Percentiles rank a stretch among this genome's conserved stretches.
Conservation (phyloP, 2,329 filamentous ascomycete genomes). For the Fusarium sp. region DNA sequence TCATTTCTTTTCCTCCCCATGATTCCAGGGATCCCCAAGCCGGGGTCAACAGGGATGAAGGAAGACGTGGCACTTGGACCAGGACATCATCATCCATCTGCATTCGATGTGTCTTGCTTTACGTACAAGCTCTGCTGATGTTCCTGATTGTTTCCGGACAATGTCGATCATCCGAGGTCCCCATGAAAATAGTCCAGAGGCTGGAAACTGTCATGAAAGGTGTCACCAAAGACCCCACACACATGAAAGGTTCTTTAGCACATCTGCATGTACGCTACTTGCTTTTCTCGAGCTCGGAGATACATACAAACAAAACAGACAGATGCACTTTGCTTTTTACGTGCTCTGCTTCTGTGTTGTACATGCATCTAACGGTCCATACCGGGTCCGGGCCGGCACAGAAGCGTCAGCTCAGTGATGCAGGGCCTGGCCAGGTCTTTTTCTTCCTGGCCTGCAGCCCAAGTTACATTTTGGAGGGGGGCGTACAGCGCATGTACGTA, state of each 20-base stretch:
- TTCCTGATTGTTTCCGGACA: not conserved
- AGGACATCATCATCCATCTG: not conserved
- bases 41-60: constrained; percentile 15
- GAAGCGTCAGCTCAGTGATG: constrained; percentile 14
- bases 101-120: constrained; percentile 16
- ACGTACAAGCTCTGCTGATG: constrained; percentile 5
- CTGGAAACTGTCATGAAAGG: not conserved
- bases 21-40: not conserved
- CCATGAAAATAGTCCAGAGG: not conserved
- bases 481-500: constrained; percentile 8
- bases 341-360: not conserved
- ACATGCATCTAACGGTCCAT: not conserved
- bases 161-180: not conserved
- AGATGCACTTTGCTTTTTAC: constrained; percentile 1
- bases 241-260: constrained; percentile 11
- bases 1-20: constrained; percentile 9
- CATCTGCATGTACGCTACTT: not conserved
- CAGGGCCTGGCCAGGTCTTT: constrained; percentile 32
- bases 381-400: constrained; percentile 29
- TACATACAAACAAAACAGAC: not conserved
- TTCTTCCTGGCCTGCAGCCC: constrained; percentile 8
- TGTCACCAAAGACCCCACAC: not conserved
- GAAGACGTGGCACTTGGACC: constrained; percentile 11
- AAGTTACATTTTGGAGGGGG: not conserved
- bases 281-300: not conserved